Percentiles rank a stretch among this genome's conserved stretches.
phyloP scores from a whole-genome alignment of 2,329 filamentous ascomycete species.

The Botrytis porri region DNA sequence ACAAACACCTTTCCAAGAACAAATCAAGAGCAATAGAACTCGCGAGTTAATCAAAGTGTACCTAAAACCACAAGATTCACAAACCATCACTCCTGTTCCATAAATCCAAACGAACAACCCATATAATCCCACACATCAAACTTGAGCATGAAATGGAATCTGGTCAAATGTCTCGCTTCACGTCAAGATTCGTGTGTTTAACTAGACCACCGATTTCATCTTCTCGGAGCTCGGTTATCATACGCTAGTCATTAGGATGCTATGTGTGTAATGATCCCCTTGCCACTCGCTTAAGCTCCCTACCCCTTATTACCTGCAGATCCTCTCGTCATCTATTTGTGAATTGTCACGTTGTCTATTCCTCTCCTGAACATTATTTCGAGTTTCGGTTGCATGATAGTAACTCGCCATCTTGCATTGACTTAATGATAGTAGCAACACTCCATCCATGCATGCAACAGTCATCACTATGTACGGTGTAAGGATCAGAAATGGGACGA shows the following conservation, averaged over 20 bases:
- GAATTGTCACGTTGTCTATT: not conserved
- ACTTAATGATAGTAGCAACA: not conserved
- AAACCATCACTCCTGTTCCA: no score
- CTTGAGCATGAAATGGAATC: accelerated
- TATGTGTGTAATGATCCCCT: not conserved
- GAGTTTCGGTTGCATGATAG: not conserved
- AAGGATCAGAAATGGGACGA: not conserved
- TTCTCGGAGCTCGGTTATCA: not conserved
- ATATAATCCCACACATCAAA: not conserved
- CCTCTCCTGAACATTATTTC: not conserved
- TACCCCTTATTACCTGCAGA: not conserved
- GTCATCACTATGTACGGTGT: not conserved
- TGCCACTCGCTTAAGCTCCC: not conserved
- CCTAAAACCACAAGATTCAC: no score
- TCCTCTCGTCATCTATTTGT: not conserved
- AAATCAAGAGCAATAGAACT: no score
- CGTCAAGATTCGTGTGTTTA: not conserved
- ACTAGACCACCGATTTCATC: not conserved
- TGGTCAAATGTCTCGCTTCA: not conserved
- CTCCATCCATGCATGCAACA: not conserved
- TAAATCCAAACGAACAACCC: not conserved
- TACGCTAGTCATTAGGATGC: not conserved
- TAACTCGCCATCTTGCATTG: accelerated
- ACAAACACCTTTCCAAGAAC: no score
- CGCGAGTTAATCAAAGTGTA: no score